Percentiles rank a stretch among this genome's conserved stretches.
Conservation (phyloP, 495 filamentous ascomycete genomes). For the Xylona heveae region DNA sequence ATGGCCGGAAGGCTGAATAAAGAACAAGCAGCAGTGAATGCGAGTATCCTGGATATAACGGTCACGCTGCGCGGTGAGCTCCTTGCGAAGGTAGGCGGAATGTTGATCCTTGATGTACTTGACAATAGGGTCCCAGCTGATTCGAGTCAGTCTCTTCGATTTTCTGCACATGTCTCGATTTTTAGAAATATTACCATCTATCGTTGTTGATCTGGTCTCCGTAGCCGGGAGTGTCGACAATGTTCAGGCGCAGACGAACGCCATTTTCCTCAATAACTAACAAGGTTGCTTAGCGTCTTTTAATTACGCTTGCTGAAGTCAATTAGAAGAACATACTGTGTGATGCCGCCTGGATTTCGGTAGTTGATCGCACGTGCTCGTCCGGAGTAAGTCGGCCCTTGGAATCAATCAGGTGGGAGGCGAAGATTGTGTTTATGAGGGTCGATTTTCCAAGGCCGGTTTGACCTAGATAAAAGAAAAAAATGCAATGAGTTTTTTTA, state of each 20-base stretch:
- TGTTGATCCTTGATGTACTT: constrained; percentile 99
- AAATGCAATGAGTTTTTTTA: constrained; percentile 9
- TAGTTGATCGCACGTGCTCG: constrained; percentile 84
- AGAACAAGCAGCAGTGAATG: constrained; percentile 99
- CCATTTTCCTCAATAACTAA: constrained; percentile 91
- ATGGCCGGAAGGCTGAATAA: constrained; percentile 97
- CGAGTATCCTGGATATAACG: constrained; percentile 98
- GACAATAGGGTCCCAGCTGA: constrained; percentile 79
- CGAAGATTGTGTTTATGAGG: constrained; percentile 99
- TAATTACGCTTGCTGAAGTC: background rate
- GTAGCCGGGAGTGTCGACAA: constrained; percentile 63
- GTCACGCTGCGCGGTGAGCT: constrained; percentile 98
- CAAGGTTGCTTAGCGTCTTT: constrained; percentile 8
- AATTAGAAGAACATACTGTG: constrained; percentile 37
- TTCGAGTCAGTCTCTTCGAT: constrained; percentile 12
- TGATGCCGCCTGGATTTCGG: constrained; percentile 91
- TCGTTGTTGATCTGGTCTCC: constrained; percentile 71
- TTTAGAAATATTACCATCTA: constrained; percentile 32
- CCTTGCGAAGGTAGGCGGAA: constrained; percentile 97
- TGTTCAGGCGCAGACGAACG: constrained; percentile 56
- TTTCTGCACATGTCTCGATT: constrained; percentile 3
- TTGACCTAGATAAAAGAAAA: constrained; percentile 42
- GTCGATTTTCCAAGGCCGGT: constrained; percentile 98
- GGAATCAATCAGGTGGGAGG: constrained; percentile 95
- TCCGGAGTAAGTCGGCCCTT: constrained; percentile 85